These are phyloP conservation scores for Phytophthora foliorum DNA, from an alignment of 352 stramenopile genomes.

Conservation along the genomic window DNA sequence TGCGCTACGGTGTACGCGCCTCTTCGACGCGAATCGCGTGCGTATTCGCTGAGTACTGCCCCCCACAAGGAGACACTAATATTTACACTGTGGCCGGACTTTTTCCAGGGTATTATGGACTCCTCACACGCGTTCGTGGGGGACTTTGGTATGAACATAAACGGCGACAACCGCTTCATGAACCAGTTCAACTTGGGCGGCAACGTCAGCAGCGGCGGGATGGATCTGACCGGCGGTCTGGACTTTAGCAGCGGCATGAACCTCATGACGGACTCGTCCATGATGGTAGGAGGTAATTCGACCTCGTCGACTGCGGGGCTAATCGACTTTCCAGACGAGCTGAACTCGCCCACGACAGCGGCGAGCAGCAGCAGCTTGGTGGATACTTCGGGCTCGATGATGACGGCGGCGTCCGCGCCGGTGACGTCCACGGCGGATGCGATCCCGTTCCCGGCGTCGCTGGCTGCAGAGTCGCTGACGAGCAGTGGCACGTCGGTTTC, in stretches of 20 bases:
- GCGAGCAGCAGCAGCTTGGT: slow-evolving; percentile 30
- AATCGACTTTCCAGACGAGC: slow-evolving; percentile 89
- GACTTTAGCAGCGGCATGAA: slow-evolving; percentile 78
- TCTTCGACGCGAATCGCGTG: slow-evolving; percentile 12
- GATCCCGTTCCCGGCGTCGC: slow-evolving; percentile 81
- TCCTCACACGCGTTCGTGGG: slow-evolving; percentile 77
- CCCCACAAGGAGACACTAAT: slow-evolving; percentile 2
- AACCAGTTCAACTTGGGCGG: slow-evolving; percentile 75
- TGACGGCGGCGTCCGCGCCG: slow-evolving; percentile 39
- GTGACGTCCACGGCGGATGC: slow-evolving; percentile 52
- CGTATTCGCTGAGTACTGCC: neutral
- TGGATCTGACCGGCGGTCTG: slow-evolving; percentile 57
- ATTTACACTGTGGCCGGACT: slow-evolving; percentile 3
- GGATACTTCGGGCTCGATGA: slow-evolving; percentile 42
- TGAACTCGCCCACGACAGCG: slow-evolving; percentile 72
- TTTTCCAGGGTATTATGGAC: slow-evolving; percentile 57
- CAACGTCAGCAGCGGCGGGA: slow-evolving; percentile 27
- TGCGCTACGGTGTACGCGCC: slow-evolving; percentile 2
- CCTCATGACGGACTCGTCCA: slow-evolving; percentile 72
- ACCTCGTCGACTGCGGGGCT: slow-evolving; percentile 52
- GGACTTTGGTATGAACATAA: slow-evolving; percentile 78
- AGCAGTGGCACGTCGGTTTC: slow-evolving; percentile 44
- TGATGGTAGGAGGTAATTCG: slow-evolving; percentile 42
- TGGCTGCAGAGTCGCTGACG: slow-evolving; percentile 67
- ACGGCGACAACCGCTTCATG: slow-evolving; percentile 77